Evolutionary conservation across 2,329 filamentous ascomycete species (phyloP).

Genomic region (Microsporum canis): DNA sequence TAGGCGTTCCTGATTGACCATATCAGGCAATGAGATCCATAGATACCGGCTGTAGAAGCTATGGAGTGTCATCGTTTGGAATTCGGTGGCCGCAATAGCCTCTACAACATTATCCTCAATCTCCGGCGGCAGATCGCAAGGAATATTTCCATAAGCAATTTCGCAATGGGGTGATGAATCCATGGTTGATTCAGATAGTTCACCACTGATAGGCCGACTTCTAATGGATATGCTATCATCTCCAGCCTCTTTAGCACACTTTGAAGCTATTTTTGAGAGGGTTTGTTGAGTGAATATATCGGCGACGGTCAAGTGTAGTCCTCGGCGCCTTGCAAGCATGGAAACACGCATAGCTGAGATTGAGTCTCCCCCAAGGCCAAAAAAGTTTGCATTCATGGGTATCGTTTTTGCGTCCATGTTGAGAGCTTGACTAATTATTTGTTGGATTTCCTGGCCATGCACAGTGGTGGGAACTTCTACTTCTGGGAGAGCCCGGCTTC

Average conservation of each 20-base stretch:
- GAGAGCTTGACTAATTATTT: background rate
- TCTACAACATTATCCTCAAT: background rate
- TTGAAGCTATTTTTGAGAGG: background rate
- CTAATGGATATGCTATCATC: too few species aligned
- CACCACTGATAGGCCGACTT: too few species aligned
- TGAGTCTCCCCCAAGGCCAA: slow-evolving; percentile 26
- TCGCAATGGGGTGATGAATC: too few species aligned
- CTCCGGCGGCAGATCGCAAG: background rate
- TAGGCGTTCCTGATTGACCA: background rate
- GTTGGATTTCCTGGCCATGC: background rate
- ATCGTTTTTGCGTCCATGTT: background rate
- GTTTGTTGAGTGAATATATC: slow-evolving; percentile 1
- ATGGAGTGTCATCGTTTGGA: background rate
- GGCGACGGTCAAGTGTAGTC: background rate
- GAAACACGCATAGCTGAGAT: slow-evolving; percentile 26
- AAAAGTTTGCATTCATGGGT: slow-evolving; percentile 4
- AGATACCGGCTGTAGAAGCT: background rate
- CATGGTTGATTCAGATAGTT: too few species aligned
- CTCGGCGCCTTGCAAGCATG: background rate
- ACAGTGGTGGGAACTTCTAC: background rate
- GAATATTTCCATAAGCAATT: too few species aligned
- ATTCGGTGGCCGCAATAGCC: background rate
- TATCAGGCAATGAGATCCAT: background rate
- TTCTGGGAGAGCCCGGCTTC: background rate
- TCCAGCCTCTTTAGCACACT: too few species aligned